Percentiles rank a stretch among this genome's conserved stretches.
Conservation (phyloP, 768 basidiomycete genomes). For the Sutorius australiensis region DNA sequence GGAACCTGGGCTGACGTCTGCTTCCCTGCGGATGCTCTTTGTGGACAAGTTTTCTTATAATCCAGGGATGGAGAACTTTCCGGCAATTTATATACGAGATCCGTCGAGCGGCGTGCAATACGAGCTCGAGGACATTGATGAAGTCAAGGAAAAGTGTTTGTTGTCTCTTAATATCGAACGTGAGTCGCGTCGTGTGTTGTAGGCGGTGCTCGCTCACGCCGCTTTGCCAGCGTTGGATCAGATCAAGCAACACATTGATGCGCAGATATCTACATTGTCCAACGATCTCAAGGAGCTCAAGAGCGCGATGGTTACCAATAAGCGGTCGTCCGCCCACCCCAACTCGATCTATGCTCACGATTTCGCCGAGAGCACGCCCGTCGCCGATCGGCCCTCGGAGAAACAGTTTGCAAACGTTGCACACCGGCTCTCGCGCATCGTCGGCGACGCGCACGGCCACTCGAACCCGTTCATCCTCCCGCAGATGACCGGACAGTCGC, state of each 20-base stretch:
- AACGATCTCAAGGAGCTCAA: conserved; percentile 90
- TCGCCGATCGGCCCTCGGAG: conserved; percentile 66
- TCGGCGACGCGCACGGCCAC: conserved; percentile 40
- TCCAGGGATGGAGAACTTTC: conserved; percentile 89
- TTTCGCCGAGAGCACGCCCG: conserved; percentile 63
- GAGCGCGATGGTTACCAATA: conserved; percentile 51
- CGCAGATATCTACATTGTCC: conserved; percentile 79
- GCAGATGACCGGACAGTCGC: conserved; percentile 64
- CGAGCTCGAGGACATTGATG: conserved; percentile 91
- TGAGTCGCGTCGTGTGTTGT: conserved; percentile 44
- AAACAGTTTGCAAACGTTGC: conserved; percentile 71
- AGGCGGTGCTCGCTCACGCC: conserved; percentile 7
- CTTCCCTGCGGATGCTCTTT: conserved; percentile 80
- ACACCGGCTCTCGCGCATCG: conserved; percentile 68
- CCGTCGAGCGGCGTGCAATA: conserved; percentile 90
- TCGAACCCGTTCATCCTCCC: conserved; percentile 42
- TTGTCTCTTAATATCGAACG: conserved; percentile 95
- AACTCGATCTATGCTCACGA: conserved; percentile 50
- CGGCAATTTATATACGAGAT: conserved; percentile 93
- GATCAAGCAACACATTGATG: conserved; percentile 96
- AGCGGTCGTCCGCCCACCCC: conserved; percentile 48
- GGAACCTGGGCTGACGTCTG: conserved; percentile 66
- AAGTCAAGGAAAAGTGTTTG: conserved; percentile 84
- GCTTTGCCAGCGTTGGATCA: conserved; percentile 80
- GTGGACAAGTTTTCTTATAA: conserved; percentile 94